Base-by-base conservation (phyloP, 768 basidiomycete species). In the Macrolepiota dolichaula region DNA sequence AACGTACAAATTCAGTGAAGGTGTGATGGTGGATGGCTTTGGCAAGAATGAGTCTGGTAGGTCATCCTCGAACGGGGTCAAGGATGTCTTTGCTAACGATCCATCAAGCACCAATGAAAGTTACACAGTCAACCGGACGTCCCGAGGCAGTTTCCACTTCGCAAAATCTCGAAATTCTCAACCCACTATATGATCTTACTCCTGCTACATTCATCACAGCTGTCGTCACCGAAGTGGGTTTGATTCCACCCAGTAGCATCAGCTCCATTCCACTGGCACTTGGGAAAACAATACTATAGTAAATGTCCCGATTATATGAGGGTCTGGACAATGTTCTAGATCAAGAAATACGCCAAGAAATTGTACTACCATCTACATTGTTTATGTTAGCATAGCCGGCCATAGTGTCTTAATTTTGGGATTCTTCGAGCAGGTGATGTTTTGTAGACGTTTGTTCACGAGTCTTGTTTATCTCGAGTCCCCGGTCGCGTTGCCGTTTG, bases 1-100 rank as follows among this genome's bases (percentile, higher is more conserved):
- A 75, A 99, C 97, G 3, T 98, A 98, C 78, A 99, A 99, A 73
- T 98, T 96, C 68, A 91, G 92, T 17, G 96, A 98, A 67, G 86
- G 86, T 36, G 89, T 98, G 29, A 88, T 92, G 73, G 79, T 98
- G 57, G 97, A 99, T 72, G 91, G 91, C 19, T 95, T 99, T 66
- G 94, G 91, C 47, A 94, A 92, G 73, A 99, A 99, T 68, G 97
- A 99, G 74, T 78, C 98, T 42, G 97, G 96, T 92, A 65, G 71
- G 84, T 51, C 38, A 15, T 27, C 25, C 38, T 4, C 2, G 51
- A 25, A 49, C 24, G 27, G 42, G 49, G 19, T 25, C 9, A 47
- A 42, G n/a, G n/a, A 13, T 12, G 15, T 35, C 57, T 51, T 40
- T 36, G 38, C 46, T 27, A 59, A 37, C 51, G 44, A 29, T 55